Evolutionary conservation across 257 asterid species (phyloP).

Genomic region (Nicotiana tomentosiformis): DNA sequence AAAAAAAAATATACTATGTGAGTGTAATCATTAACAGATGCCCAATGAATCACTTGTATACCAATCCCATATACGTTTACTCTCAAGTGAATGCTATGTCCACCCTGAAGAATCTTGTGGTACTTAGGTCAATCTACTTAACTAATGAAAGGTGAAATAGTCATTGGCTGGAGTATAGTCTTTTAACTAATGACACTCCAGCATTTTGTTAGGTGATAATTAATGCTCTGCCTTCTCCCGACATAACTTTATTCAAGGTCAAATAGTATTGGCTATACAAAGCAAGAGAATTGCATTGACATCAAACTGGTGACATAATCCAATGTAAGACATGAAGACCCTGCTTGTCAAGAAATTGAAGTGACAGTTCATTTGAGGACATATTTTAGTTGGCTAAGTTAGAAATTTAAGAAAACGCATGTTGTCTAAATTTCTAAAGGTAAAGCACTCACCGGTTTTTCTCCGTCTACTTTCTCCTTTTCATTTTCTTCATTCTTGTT

Average conservation of each 20-base stretch:
- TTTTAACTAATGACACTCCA: background rate
- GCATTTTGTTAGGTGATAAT: background rate
- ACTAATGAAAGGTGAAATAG: background rate
- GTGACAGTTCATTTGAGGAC: background rate
- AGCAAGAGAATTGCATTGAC: background rate
- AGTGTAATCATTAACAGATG: background rate
- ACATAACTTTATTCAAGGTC: background rate
- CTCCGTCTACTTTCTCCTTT: background rate
- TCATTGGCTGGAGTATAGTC: background rate
- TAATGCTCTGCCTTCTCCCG: background rate
- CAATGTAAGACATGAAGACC: background rate
- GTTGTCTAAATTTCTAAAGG: background rate
- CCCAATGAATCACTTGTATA: background rate
- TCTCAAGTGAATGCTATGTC: background rate
- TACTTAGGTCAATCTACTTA: background rate
- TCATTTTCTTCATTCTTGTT: background rate
- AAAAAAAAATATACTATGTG: background rate
- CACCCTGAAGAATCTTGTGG: background rate
- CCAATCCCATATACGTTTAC: background rate
- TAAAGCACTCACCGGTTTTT: background rate
- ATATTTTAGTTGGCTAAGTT: background rate
- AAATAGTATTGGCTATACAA: background rate
- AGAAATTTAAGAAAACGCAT: background rate
- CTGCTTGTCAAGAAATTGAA: background rate
- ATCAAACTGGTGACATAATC: background rate